Conservation (phyloP, 2,329 filamentous ascomycete genomes). For the Teratosphaeria pseudoeucalypti region DNA sequence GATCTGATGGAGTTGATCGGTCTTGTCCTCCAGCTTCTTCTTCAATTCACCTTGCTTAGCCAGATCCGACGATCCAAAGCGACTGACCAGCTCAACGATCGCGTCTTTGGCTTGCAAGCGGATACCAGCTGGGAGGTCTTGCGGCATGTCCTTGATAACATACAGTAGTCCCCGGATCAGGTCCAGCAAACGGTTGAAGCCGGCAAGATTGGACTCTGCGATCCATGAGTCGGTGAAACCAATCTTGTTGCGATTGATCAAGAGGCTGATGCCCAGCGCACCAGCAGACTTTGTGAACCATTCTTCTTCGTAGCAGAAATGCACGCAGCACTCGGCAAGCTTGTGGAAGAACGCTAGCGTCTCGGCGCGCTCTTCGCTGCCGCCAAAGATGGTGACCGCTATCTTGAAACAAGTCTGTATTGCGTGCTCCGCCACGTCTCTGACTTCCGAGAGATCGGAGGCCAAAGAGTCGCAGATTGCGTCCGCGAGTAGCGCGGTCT, state of each 20-base stretch:
- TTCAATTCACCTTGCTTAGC: slow-evolving; percentile 66
- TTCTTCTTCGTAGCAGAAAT: slow-evolving; percentile 93
- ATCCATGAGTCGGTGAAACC: slow-evolving; percentile 80
- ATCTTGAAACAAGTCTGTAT: slow-evolving; percentile 70
- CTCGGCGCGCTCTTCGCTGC: slow-evolving; percentile 58
- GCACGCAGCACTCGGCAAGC: slow-evolving; percentile 74
- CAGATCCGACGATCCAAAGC: slow-evolving; percentile 61
- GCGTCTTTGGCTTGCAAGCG: slow-evolving; percentile 73
- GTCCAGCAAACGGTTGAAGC: slow-evolving; percentile 59
- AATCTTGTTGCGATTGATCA: slow-evolving; percentile 75
- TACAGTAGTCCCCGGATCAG: slow-evolving; percentile 88
- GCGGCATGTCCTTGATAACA: slow-evolving; percentile 96
- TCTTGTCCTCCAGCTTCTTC: slow-evolving; percentile 41
- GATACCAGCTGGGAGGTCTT: slow-evolving; percentile 84
- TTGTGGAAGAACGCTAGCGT: slow-evolving; percentile 76
- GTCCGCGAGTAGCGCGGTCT: slow-evolving; percentile 77
- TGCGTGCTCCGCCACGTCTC: slow-evolving; percentile 70
- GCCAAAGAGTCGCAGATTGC: slow-evolving; percentile 83
- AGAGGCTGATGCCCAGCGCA: slow-evolving; percentile 75
- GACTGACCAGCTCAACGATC: slow-evolving; percentile 61
- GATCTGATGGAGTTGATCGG: slow-evolving; percentile 60
- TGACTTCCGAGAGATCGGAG: slow-evolving; percentile 69
- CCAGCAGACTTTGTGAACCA: slow-evolving; percentile 98
- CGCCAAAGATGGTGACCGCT: slow-evolving; percentile 62
- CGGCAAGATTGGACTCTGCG: slow-evolving; percentile 33